phyloP scores from a whole-genome alignment of 2,329 filamentous ascomycete species.

The Neofusicoccum umdonicola region DNA sequence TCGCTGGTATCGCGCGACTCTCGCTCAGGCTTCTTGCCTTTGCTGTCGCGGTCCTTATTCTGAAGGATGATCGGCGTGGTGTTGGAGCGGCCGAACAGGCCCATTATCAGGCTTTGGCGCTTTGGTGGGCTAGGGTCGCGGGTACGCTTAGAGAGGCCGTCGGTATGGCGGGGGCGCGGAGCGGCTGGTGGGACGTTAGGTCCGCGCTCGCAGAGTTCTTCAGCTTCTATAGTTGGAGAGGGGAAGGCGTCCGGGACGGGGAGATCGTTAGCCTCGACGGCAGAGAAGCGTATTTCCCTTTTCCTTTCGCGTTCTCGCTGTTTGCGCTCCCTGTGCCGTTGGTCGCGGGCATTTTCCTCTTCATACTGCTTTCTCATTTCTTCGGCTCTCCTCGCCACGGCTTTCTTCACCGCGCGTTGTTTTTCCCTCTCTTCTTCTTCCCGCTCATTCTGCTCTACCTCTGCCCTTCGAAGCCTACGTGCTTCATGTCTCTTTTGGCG shows the following conservation, averaged over 20 bases:
- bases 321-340: not conserved
- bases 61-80: not conserved
- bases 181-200: not conserved
- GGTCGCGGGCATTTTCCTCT: no score
- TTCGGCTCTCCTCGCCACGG: not conserved
- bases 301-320: not conserved
- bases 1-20: no score
- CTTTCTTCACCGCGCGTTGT: not conserved
- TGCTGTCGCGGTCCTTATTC: not conserved
- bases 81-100: not conserved
- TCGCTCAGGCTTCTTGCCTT: not conserved
- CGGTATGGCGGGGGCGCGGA: constrained; percentile 4
- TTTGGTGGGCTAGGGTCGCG: not conserved
- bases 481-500: not conserved
- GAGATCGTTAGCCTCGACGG: not conserved
- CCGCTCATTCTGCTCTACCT: not conserved
- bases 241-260: not conserved
- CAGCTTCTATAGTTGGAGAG: not conserved
- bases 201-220: not conserved
- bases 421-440: not conserved
- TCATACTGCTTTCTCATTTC: no score
- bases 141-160: not conserved
- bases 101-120: not conserved
- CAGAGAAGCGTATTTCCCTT: not conserved
- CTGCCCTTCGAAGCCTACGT: not conserved